phyloP scores from a whole-genome alignment of 176 grass and related monocot genomes.

The Oryza nivara region DNA sequence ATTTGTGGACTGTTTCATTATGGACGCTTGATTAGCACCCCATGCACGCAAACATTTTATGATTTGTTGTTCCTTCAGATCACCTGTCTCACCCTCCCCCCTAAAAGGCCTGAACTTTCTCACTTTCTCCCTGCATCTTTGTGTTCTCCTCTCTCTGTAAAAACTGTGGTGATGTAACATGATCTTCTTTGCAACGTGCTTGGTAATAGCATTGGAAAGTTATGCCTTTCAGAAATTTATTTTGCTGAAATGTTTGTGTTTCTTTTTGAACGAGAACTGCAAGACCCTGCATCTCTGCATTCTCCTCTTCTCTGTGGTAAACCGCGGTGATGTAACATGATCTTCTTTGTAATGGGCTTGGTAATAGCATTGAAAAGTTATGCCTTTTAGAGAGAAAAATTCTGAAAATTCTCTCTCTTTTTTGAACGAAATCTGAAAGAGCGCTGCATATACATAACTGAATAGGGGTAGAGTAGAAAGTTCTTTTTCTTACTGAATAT shows the following conservation, averaged over 20 bases:
- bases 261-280: not conserved
- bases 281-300: not conserved
- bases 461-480: not conserved
- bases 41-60: slow-evolving; percentile 42
- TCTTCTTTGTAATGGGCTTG: not conserved
- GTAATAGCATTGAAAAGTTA: not conserved
- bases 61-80: slow-evolving; percentile 48
- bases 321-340: not conserved
- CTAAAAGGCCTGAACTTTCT: slow-evolving; percentile 19
- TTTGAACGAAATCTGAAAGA: not conserved
- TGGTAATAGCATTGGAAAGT: not conserved
- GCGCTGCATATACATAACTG: not conserved
- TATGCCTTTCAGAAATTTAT: not conserved
- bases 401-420: not conserved
- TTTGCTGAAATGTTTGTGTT: not conserved
- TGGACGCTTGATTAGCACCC: slow-evolving; percentile 35
- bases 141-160: not conserved
- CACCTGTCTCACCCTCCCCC: slow-evolving; percentile 53
- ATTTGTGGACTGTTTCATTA: slow-evolving; percentile 26
- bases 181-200: not conserved
- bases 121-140: not conserved
- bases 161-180: not conserved
- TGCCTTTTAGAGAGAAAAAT: not conserved
- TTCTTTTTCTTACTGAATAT: no score
- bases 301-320: not conserved